Base-by-base conservation (phyloP, 2,329 filamentous ascomycete genomes). In the Aspergillus aculeatus region DNA sequence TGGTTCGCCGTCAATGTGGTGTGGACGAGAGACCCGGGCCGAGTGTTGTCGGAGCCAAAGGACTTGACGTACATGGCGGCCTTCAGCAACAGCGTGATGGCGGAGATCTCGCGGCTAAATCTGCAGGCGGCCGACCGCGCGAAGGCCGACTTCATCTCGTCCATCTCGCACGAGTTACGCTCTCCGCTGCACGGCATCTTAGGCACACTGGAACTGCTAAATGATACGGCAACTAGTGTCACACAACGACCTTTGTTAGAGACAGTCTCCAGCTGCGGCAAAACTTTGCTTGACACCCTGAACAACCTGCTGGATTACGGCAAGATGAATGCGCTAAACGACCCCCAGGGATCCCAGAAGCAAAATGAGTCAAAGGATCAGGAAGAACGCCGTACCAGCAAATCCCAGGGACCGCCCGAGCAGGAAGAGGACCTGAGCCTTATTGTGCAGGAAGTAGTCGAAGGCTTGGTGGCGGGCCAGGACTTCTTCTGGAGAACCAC, bases 261-360 rank as follows among this genome's bases (percentile, higher is more conserved):
- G 23, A 69, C 74, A 0, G 71, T 78, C 26, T 69, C 71, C 23
- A 73, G 67, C 19, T 79, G 75, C 53, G 75, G 74, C 1, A 69
- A 70, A n/a, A 78, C 76, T 0, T 61, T 79, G 1, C 66, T 78
- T 2, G 75, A 77, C 29, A 77, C 76, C 0, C 69, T 79, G 21
- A 70, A 75, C 32, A 68, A 74, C 31, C 64, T 75, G 16, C 65
- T 73, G 0, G 69, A 71, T 12, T 66, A 64, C 52, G 61, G 66
- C n/a, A 66, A 65, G 26, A 68, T 69, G n/a, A 68, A 68, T n/a
- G 60, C 57, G 9, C 50, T 62, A 14, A 44, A 44, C 38, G 38
- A 44, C 16, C 38, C 38, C 16, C 38, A 44, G 16, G 38, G 38
- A 16, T 44, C 38, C 16, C 38, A 44, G 48, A 50, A 26, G 23